phyloP scores from a whole-genome alignment of 176 grass and related monocot species.

The Avena eriantha region DNA sequence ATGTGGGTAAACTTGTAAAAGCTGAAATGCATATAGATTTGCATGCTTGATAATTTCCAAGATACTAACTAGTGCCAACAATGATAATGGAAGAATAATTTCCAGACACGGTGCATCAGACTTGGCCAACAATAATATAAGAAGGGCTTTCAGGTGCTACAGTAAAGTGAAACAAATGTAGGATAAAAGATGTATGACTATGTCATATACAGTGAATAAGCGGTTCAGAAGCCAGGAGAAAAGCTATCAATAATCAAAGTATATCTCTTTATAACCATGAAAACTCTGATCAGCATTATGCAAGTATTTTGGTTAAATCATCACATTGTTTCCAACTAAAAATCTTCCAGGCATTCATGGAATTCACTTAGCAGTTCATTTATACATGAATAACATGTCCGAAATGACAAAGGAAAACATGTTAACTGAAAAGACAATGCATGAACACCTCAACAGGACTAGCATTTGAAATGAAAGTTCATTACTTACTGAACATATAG shows the following conservation, averaged over 20 bases:
- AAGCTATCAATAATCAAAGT: neutral
- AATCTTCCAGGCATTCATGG: neutral
- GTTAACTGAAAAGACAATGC: neutral
- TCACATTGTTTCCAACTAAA: neutral
- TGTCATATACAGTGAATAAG: neutral
- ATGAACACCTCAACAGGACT: neutral
- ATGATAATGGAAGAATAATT: slow-evolving; percentile 12
- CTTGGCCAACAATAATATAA: neutral
- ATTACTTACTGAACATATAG: neutral
- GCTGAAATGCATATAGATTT: neutral
- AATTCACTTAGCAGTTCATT: slow-evolving; percentile 15
- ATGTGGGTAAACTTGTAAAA: neutral
- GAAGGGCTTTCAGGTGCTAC: neutral
- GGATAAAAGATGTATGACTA: neutral
- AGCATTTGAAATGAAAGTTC: neutral
- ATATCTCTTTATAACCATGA: neutral
- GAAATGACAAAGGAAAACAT: neutral
- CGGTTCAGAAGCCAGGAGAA: neutral
- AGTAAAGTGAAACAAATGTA: neutral
- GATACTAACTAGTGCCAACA: neutral
- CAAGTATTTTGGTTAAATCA: neutral
- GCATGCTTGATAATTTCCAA: neutral
- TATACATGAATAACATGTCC: neutral
- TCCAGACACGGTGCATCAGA: neutral
- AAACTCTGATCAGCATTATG: neutral